phyloP scores from a whole-genome alignment of 2,329 filamentous ascomycete genomes.

The Leptographium lundbergii region DNA sequence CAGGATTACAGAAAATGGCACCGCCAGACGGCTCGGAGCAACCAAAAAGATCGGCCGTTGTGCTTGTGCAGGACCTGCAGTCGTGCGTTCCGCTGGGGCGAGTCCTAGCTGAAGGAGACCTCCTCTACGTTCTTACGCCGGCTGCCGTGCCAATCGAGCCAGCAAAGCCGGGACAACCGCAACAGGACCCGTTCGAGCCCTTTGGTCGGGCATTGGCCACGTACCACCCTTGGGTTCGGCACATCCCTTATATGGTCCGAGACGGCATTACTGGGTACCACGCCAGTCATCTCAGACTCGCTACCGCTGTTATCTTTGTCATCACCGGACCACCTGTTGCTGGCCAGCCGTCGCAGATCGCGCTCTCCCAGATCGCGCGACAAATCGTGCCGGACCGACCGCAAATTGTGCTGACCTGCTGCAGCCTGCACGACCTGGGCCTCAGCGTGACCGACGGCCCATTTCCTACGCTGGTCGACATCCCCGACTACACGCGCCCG shows the following conservation, averaged over 20 bases:
- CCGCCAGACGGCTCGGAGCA: constrained; percentile 10
- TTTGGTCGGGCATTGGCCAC: constrained; percentile 51
- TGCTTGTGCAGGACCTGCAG: constrained; percentile 28
- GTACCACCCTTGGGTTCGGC: constrained; percentile 49
- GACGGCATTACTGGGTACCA: constrained; percentile 53
- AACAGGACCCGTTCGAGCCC: constrained; percentile 56
- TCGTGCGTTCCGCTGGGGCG: constrained; percentile 34
- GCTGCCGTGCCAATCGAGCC: constrained; percentile 33
- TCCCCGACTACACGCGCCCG: constrained; percentile 31
- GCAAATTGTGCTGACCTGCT: constrained; percentile 40
- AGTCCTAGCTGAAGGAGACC: constrained; percentile 33
- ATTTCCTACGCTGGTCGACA: constrained; percentile 39
- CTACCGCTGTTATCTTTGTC: constrained; percentile 48
- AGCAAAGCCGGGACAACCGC: constrained; percentile 24
- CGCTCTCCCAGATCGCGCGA: constrained; percentile 24
- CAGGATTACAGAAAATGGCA: constrained; percentile 7
- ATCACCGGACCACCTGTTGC: constrained; percentile 34
- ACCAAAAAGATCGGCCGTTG: constrained; percentile 10
- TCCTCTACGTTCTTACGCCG: constrained; percentile 51
- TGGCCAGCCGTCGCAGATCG: constrained; percentile 37
- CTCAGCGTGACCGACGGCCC: constrained; percentile 10
- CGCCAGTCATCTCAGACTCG: constrained; percentile 46
- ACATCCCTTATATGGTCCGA: constrained; percentile 57
- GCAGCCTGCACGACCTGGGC: constrained; percentile 26
- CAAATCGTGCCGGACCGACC: constrained; percentile 23